Percentiles rank a stretch among this genome's conserved stretches.
phyloP scores from a whole-genome alignment of 805 yeast genomes.

The Lipomyces yamadae region DNA sequence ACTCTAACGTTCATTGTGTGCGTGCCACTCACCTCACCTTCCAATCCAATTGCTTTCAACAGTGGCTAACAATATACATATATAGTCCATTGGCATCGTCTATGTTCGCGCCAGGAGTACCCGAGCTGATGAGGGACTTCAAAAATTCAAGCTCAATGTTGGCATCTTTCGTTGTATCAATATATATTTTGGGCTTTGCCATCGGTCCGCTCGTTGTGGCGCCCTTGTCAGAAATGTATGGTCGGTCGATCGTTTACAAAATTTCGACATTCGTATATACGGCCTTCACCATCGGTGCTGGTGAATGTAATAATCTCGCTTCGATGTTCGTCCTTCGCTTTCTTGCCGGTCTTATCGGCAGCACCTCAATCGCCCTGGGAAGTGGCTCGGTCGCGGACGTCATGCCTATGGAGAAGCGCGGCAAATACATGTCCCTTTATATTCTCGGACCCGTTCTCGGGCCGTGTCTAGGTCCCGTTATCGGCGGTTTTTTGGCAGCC shows the following conservation, averaged over 20 bases:
- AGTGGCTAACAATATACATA: neutral
- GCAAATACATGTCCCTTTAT: conserved; percentile 27
- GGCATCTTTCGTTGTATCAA: conserved; percentile 53
- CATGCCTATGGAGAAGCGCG: conserved; percentile 58
- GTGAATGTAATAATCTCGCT: conserved; percentile 51
- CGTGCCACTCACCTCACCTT: neutral
- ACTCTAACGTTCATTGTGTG: conserved; percentile 21
- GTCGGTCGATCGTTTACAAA: conserved; percentile 66
- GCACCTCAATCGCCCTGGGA: conserved; percentile 82
- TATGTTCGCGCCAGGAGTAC: conserved; percentile 35
- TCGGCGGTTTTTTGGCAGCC: conserved; percentile 62
- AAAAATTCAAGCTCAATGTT: conserved; percentile 34
- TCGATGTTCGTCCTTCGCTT: conserved; percentile 71
- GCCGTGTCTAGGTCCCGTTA: conserved; percentile 71
- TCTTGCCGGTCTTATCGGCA: conserved; percentile 74
- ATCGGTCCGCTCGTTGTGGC: conserved; percentile 52
- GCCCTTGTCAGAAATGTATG: conserved; percentile 72
- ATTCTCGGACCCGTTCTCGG: conserved; percentile 53
- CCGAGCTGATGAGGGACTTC: conserved; percentile 46
- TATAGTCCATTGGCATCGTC: conserved; percentile 32
- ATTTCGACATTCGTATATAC: conserved; percentile 51
- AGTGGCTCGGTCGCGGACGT: conserved; percentile 83
- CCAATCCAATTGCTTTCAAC: too few species aligned
- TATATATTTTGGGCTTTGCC: conserved; percentile 66
- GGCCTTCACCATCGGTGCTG: conserved; percentile 44